Conservation (phyloP, 2,329 filamentous ascomycete species). For the Phoma herbarum region DNA sequence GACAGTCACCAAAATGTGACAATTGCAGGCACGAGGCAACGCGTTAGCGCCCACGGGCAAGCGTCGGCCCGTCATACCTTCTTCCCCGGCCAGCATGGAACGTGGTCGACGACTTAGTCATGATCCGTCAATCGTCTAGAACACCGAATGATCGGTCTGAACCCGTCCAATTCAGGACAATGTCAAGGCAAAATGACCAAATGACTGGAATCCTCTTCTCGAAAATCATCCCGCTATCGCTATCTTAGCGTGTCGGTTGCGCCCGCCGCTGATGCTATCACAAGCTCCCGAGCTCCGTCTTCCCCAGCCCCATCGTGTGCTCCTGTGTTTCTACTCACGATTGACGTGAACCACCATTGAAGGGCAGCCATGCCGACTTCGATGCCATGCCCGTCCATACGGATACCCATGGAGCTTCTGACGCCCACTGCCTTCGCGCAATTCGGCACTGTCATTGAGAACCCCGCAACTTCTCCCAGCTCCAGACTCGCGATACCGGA, state of each 20-base stretch:
- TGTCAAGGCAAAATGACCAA: slow-evolving; percentile 3
- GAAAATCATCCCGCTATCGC: slow-evolving; percentile 20
- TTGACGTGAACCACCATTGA: neutral
- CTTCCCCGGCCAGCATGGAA: slow-evolving; percentile 1
- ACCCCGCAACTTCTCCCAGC: slow-evolving; percentile 66
- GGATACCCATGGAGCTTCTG: slow-evolving; percentile 70
- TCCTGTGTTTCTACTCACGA: neutral
- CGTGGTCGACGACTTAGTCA: slow-evolving; percentile 1
- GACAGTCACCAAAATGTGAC: slow-evolving; percentile 14
- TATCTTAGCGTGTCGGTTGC: slow-evolving; percentile 31
- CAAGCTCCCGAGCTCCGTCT: slow-evolving; percentile 15
- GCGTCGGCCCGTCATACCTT: slow-evolving; percentile 20
- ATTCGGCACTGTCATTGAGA: slow-evolving; percentile 85
- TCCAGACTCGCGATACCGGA: slow-evolving; percentile 57
- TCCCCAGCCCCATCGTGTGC: slow-evolving; percentile 23
- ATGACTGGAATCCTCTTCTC: neutral
- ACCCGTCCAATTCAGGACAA: neutral
- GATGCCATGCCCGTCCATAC: slow-evolving; percentile 52
- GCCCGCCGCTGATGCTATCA: slow-evolving; percentile 18
- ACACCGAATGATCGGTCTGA: neutral
- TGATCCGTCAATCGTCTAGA: neutral
- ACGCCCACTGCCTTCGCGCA: slow-evolving; percentile 73
- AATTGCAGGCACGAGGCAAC: slow-evolving; percentile 7
- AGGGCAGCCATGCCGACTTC: slow-evolving; percentile 48
- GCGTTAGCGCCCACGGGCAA: slow-evolving; percentile 27